Base-by-base conservation (phyloP, 2,329 filamentous ascomycete genomes). In the Fusarium sp. region DNA sequence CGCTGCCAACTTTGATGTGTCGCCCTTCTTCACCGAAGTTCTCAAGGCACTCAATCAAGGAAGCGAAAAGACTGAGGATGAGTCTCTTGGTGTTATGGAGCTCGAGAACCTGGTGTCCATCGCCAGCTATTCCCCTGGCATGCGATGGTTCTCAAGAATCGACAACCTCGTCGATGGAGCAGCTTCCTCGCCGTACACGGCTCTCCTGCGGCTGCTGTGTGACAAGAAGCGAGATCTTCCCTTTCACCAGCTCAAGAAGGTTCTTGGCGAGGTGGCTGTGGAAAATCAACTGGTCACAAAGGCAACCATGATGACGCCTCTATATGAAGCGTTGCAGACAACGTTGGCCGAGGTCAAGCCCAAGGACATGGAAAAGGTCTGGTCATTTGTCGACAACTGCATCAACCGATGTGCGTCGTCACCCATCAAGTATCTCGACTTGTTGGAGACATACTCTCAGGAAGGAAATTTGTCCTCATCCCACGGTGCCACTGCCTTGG, bases 111-210 rank as follows among this genome's bases (percentile, higher is more conserved):
- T 97, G 20, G 90, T 98, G 20, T 89, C 91, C 33, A 94, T 98
- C 80, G 95, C 95, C 5, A 90, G 91, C 71, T 91, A 92, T 77
- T 97, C 95, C 4, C 91, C 94, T 0, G 92, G 92, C 7, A 97
- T 98, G 91, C 91, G 93, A 71, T 98, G 96, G 96, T 98, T 97
- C 85, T 89, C 93, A 71, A 95, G 94, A 79, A 89, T 85, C 68
- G 90, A 93, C 73, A 87, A 87, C 1, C 85, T 93, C n/a, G 80
- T 82, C 2, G 85, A 90, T 42, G 77, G 77, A 20, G 71, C 71
- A 10, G 68, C 74, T 8, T 77, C 76, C 4, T 94, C 93, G 5
- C 93, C 93, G 0, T 94, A 95, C 71, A 90, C 90, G n/a, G 91
- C 91, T 0, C 86, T 96, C 25, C 81, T 96, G 7, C 90, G 88